Evolutionary conservation across 768 basidiomycete species (phyloP), one percentile per base, ranked within the genome.

Genomic region (Hygrophoropsis aurantiaca): DNA sequence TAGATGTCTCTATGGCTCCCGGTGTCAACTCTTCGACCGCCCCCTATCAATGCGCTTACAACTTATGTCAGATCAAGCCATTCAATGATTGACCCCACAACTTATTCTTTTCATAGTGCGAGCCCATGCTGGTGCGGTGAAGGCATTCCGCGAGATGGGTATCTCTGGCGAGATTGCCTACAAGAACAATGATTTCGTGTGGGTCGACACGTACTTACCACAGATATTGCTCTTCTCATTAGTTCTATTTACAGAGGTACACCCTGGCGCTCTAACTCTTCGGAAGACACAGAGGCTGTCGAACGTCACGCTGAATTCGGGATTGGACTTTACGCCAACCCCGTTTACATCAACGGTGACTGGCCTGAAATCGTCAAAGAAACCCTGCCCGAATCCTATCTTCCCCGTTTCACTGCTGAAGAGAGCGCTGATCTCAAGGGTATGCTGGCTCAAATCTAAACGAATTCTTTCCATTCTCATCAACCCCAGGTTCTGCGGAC

Each of bases 181-280:
- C 59, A 81, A 81, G 58, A 78, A 74, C 49, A 77, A 78, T 50
- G 75, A 78, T 54, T 76, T 70, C 42, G 68, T 75, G 75, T 75
- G 53, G 18, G 66, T 48, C n/a, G 32, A 26, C 16, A 9, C 15
- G 18, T 26, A 18, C 27, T 3, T 5, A 18, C 11, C 11, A 21
- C 9, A 40, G 13, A 15, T 26, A 36, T n/a, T 39, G 7, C 24
- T 11, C 8, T 23, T 11, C 20, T 19, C n/a, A 7, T n/a, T 26
- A 11, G 19, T 37, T 11, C 26, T 35, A 4, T 30, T 18, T 23
- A 18, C 45, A 76, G 75, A 13, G 74, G 74, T 3, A 64, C 70
- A n/a, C 73, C 74, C 4, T 78, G 76, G 75, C 59, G 75, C 41
- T 47, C 64, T 2, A 74, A 77, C 53, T 66, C 63, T 24, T 67